phyloP scores from a whole-genome alignment of 164 flowering plant species.

The Berberis vulgaris region DNA sequence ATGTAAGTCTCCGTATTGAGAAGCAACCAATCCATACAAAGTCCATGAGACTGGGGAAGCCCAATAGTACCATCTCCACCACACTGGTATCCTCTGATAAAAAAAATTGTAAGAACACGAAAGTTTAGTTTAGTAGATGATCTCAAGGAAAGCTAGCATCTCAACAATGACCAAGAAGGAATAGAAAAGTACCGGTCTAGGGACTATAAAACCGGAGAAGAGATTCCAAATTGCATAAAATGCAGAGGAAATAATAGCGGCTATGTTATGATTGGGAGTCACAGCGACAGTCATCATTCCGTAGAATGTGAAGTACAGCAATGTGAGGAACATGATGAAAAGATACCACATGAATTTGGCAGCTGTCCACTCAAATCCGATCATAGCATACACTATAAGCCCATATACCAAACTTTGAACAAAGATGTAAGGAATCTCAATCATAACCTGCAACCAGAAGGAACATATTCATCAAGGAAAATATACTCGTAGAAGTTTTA shows the following conservation, averaged over 20 bases:
- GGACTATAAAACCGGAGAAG: constrained; percentile 52
- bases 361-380: constrained; percentile 53
- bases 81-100: constrained; percentile 45
- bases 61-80: constrained; percentile 66
- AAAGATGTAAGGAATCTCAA: constrained; percentile 46
- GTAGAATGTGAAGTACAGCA: constrained; percentile 53
- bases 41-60: constrained; percentile 48
- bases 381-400: constrained; percentile 52
- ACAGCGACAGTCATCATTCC: constrained; percentile 72
- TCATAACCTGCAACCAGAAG: constrained; percentile 23
- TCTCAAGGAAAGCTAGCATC: background rate
- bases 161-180: background rate
- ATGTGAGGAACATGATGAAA: constrained; percentile 54
- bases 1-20: constrained; percentile 42
- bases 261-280: constrained; percentile 51
- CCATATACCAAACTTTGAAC: constrained; percentile 33
- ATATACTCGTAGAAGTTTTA: background rate
- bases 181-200: constrained; percentile 37
- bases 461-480: background rate
- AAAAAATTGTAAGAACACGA: background rate
- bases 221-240: constrained; percentile 58
- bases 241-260: constrained; percentile 43
- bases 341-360: constrained; percentile 54
- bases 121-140: background rate
- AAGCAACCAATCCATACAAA: constrained; percentile 39